Evolutionary conservation across 352 stramenopile genomes (phyloP), one percentile per base, ranked within the genome.

Genomic region (Globisporangium recalcitrans): DNA sequence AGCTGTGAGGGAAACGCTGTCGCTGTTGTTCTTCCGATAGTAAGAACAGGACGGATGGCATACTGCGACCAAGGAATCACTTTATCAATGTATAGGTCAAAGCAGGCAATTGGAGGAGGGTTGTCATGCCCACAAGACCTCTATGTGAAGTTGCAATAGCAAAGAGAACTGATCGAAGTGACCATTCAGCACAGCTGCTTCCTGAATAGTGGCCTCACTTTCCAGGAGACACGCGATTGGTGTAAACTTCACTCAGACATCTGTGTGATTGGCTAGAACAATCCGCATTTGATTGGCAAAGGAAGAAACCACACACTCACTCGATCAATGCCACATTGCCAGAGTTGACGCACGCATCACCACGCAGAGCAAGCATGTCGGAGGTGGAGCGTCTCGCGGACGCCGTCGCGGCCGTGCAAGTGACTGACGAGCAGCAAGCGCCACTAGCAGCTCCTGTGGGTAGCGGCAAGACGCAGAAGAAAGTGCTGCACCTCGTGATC

Each of bases 401-500:
- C 42, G 60, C 60, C 26, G 42, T 60, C 19, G 51, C 48, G 34
- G n/a, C 34, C 22, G 24, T 58, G 51, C 36, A 54, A 4, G 36
- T 53, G 5, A 0, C 13, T 0, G 29, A 26, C 24, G 42, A 57
- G 9, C 34, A 64, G 48, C 58, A 49, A 36, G 31, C 31, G 31
- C 31, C 31, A 13, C 6, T 36, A 57, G 26, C 51, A 22, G 27
- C 44, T 8, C 26, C 57, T 14, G 40, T 47, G 9, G 53, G 40
- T 6, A 36, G 19, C 1, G 34, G 34, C 36, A 58, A 29, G 16
- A 72, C 65, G 9, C 72, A 69, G 34, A 89, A 88, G 73, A 91
- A 93, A 68, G 75, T 94, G 51, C 60, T 76, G 32, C 78, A 93
- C 62, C 64, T 96, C 16, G 81, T 96, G 26, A 75, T 96, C 46